These are phyloP conservation scores for Flagelloscypha sp. DNA, from an alignment of 768 basidiomycete genomes.

Conservation along the genomic window DNA sequence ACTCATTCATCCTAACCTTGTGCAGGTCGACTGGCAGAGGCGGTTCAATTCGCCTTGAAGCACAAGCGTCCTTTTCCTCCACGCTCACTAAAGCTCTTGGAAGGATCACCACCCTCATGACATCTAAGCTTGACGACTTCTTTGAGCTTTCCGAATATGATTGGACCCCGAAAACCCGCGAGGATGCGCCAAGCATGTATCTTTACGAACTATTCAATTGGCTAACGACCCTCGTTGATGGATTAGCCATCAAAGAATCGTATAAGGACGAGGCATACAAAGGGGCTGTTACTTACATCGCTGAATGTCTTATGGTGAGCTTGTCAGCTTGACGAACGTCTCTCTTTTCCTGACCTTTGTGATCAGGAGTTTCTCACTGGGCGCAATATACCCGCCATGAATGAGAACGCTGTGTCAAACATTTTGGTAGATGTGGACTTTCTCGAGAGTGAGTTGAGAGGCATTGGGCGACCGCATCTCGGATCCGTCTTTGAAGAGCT, in stretches of 20 bases:
- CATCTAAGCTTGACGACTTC: conserved; percentile 90
- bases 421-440: conserved; percentile 82
- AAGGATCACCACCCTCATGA: conserved; percentile 76
- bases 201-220: conserved; percentile 93
- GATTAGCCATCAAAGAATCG: conserved; percentile 68
- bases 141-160: conserved; percentile 94
- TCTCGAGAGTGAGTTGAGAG: conserved; percentile 77
- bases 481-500: conserved; percentile 71
- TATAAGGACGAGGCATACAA: conserved; percentile 89
- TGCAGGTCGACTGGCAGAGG: conserved; percentile 75
- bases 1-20: conserved; percentile 4
- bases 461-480: conserved; percentile 65
- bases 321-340: not conserved
- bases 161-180: conserved; percentile 71
- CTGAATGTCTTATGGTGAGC: conserved; percentile 80
- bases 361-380: conserved; percentile 70
- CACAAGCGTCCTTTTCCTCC: conserved; percentile 54
- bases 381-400: conserved; percentile 67
- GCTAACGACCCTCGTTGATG: conserved; percentile 94
- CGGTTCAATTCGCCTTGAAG: conserved; percentile 66
- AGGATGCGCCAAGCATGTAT: conserved; percentile 84
- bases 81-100: conserved; percentile 62
- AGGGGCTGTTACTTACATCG: conserved; percentile 82
- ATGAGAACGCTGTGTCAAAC: conserved; percentile 85
- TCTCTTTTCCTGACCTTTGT: not conserved